A percentile compares a stretch with the other conserved stretches of the same genome.
Evolutionary conservation across 73 alveolate genomes (phyloP).

Genomic region (Paramecium pentaurelia): DNA sequence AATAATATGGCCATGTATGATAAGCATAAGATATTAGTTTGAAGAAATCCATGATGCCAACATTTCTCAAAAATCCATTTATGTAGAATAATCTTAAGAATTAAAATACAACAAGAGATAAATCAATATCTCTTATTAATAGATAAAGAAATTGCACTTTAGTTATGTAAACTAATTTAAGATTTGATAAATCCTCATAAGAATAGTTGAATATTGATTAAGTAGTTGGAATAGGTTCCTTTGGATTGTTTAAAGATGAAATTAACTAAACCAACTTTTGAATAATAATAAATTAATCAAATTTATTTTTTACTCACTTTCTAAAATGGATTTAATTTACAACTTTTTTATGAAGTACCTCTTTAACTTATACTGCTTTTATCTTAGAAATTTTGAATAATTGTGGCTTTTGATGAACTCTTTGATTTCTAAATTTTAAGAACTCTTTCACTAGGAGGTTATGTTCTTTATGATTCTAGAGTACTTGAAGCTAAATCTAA

Average conservation of each 20-base stretch:
- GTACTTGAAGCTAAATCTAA: not conserved
- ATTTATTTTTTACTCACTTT: slow-evolving; percentile 5
- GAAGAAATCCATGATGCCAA: slow-evolving; percentile 19
- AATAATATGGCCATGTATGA: slow-evolving; percentile 11
- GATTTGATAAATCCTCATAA: slow-evolving; percentile 31
- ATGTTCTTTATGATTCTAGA: not conserved
- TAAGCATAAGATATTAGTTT: not conserved
- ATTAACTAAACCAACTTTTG: not conserved
- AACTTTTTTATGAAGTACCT: not conserved
- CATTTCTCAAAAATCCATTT: slow-evolving; percentile 1
- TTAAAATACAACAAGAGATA: not conserved
- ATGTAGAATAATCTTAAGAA: not conserved
- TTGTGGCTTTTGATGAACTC: not conserved
- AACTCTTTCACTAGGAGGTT: not conserved
- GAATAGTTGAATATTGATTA: not conserved
- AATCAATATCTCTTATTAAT: not conserved
- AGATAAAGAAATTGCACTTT: not conserved
- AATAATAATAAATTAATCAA: not conserved
- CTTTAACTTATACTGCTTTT: not conserved
- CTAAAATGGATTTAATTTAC: not conserved
- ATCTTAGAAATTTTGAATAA: not conserved
- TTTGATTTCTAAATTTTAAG: not conserved
- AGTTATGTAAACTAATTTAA: not conserved
- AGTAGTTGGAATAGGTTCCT: not conserved
- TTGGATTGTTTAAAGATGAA: not conserved